Base-by-base conservation (phyloP, 1,139 yeast genomes). In the Meyerozyma elateridarum region DNA sequence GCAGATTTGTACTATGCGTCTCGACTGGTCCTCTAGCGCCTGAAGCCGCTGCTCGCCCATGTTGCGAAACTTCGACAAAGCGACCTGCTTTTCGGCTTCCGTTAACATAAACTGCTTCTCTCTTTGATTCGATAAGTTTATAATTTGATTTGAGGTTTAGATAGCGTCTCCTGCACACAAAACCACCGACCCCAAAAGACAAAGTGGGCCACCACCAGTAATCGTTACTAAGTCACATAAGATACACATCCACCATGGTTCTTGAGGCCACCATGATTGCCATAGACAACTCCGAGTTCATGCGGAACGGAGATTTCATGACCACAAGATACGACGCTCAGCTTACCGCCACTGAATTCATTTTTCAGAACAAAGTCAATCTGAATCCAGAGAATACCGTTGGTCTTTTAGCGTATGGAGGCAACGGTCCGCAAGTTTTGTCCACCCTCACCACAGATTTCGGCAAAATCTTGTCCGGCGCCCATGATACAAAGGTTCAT, bases 201-300 rank as follows among this genome's bases (percentile, higher is more conserved):
- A 15, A 28, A 28, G 15, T n/a, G n/a, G n/a, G n/a, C n/a, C n/a
- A n/a, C n/a, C n/a, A n/a, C n/a, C n/a, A n/a, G n/a, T n/a, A n/a
- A n/a, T n/a, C n/a, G n/a, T n/a, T n/a, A n/a, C n/a, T n/a, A n/a
- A n/a, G n/a, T n/a, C n/a, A n/a, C n/a, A n/a, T n/a, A n/a, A n/a
- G n/a, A n/a, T n/a, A n/a, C n/a, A n/a, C n/a, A n/a, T n/a, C n/a
- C n/a, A n/a, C n/a, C 32, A 87, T 87, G 96, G 96, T 82, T 44
- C 76, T 89, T 52, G 97, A 91, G 64, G 97, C 98, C 42, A 85
- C 96, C 13, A 89, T 91, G 85, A 76, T 91, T 44, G 87, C 88
- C 49, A 76, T 91, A 52, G 98, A 93, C 64, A 89, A 88, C 70
- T 87, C 96, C 38, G 98, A 93, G 63, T 91, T 73, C 59, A 85